Evolutionary conservation across 2,329 filamentous ascomycete species (phyloP), one percentile per base, ranked within the genome.

Genomic region (Fusarium sp.): DNA sequence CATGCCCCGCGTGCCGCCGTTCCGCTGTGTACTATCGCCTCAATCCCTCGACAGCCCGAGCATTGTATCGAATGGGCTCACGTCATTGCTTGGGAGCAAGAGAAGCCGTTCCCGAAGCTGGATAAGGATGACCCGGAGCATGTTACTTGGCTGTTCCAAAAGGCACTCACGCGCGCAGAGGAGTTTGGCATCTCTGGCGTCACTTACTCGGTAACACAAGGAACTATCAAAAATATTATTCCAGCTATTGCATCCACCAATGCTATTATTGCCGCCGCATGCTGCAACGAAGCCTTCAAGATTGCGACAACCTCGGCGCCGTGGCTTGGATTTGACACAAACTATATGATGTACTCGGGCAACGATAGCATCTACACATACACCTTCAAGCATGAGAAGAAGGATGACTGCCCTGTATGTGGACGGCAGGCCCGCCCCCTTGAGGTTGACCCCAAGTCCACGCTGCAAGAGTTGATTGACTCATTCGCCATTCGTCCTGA

Each of bases 261-360:
- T 78, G 95, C 96, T 59, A 96, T 99, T 74, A 92, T 99, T 69
- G 96, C 96, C 3, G 96, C 95, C 3, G 92, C 93, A 53, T 98
- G 95, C 80, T 98, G 96, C 80, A 98, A 97, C 71, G 96, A 99
- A 80, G 95, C 94, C 3, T 90, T 98, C 82, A 99, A 99, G 82
- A 93, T 99, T 67, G 92, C 92, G 41, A 97, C 93, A 16, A 89
- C 86, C 48, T 89, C 91, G 37, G 96, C 95, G 31, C 93, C 95
- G 0, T 91, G 90, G 68, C 85, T 99, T 18, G 92, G 92, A 15
- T 85, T 89, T 68, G 89, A 91, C 43, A 91, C 91, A 57, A 97
- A 97, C 79, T 99, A 99, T 82, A 98, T 98, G 94, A 97, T 98
- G 93, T 99, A 99, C 80, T 97, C 93, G 15, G 96, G 97, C 46